These are phyloP conservation scores for Stagonosporopsis chrysanthemi DNA, from an alignment of 2,329 filamentous ascomycete genomes.

Conservation along the genomic window DNA sequence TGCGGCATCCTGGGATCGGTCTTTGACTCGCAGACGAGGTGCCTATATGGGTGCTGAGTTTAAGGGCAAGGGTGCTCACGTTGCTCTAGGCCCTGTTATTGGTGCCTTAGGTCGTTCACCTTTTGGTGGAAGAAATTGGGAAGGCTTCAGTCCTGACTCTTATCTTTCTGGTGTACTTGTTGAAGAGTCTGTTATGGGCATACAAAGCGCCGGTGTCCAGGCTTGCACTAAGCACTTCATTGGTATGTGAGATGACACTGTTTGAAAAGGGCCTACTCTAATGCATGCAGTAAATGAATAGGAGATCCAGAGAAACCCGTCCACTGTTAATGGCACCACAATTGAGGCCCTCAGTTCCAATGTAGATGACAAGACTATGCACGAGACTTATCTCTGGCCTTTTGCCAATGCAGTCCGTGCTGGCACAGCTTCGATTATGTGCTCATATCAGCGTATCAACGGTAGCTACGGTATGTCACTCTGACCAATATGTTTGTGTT, in stretches of 20 bases:
- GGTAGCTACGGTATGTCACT: slow-evolving; percentile 21
- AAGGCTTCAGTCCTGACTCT: slow-evolving; percentile 59
- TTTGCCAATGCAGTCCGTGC: slow-evolving; percentile 68
- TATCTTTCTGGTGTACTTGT: slow-evolving; percentile 57
- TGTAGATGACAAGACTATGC: slow-evolving; percentile 67
- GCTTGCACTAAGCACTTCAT: slow-evolving; percentile 53
- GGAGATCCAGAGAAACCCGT: slow-evolving; percentile 59
- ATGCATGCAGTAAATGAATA: slow-evolving; percentile 72
- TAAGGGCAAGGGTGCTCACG: slow-evolving; percentile 37
- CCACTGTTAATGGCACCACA: slow-evolving; percentile 57
- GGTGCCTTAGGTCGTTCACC: slow-evolving; percentile 51
- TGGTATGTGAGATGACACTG: slow-evolving; percentile 50
- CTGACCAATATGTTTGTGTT: not conserved
- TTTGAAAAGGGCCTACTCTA: slow-evolving; percentile 36
- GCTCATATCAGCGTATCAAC: slow-evolving; percentile 53
- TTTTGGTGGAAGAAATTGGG: slow-evolving; percentile 57
- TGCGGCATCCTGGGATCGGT: slow-evolving; percentile 14
- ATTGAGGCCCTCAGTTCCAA: slow-evolving; percentile 57
- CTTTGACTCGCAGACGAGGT: slow-evolving; percentile 2
- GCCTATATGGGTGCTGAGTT: slow-evolving; percentile 14
- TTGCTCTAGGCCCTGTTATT: slow-evolving; percentile 59
- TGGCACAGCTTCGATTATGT: slow-evolving; percentile 68
- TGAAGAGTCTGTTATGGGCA: slow-evolving; percentile 38
- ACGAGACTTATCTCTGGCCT: slow-evolving; percentile 72
- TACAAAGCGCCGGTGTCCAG: slow-evolving; percentile 40